phyloP scores from a whole-genome alignment of 2,329 filamentous ascomycete genomes.

The Fusarium humuli region DNA sequence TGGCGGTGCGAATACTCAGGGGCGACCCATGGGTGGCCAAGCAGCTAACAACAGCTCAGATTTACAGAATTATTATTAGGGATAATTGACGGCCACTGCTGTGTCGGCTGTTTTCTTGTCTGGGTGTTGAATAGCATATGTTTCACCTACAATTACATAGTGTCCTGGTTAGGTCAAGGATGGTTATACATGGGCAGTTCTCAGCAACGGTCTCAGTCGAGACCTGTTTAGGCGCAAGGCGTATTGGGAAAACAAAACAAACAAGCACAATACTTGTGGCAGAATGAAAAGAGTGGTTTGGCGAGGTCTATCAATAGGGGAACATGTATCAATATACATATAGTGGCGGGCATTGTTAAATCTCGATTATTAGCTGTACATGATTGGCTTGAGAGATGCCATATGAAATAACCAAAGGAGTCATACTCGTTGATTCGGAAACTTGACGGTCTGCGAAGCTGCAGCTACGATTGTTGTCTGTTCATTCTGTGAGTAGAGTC shows the following conservation, averaged over 20 bases:
- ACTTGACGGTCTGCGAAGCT: not conserved
- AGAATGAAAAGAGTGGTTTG: conserved; percentile 2
- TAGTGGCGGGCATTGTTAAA: not conserved
- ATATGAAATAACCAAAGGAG: not conserved
- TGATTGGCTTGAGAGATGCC: not conserved
- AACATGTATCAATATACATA: not conserved
- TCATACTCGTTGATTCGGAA: not conserved
- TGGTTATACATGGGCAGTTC: conserved; percentile 1
- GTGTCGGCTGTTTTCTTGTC: conserved; percentile 2
- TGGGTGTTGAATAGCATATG: conserved; percentile 20
- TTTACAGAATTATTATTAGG: conserved; percentile 47
- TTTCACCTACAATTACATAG: conserved; percentile 1
- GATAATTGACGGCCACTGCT: conserved; percentile 17
- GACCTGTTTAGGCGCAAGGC: conserved; percentile 29
- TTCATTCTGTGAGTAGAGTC: not conserved
- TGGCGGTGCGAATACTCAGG: conserved; percentile 38
- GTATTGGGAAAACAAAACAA: conserved; percentile 21
- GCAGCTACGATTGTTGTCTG: not conserved
- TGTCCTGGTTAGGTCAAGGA: not conserved
- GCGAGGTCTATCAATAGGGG: not conserved
- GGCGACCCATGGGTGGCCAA: conserved; percentile 43
- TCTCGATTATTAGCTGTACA: not conserved
- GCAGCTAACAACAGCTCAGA: conserved; percentile 41
- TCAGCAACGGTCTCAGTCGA: conserved; percentile 14
- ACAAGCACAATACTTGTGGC: conserved; percentile 18